phyloP scores from a whole-genome alignment of 2,329 filamentous ascomycete species.

The Penicillium expansum region DNA sequence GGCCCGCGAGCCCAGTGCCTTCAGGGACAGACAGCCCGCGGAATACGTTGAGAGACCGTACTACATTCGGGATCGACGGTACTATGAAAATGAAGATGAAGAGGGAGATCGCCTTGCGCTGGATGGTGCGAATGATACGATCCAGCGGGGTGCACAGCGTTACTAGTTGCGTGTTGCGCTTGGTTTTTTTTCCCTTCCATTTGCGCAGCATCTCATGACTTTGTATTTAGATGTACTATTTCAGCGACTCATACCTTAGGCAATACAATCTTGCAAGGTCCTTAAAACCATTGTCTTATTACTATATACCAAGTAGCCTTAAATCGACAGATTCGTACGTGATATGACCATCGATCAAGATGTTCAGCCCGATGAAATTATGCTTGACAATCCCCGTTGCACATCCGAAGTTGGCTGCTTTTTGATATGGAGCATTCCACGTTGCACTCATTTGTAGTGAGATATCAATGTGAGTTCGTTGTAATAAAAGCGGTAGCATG shows the following conservation, averaged over 20 bases:
- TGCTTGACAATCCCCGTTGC: background rate
- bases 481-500: too few relatives aligned
- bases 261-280: background rate
- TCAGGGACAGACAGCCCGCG: constrained; percentile 42
- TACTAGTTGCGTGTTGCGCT: constrained; percentile 20
- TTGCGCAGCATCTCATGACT: constrained; percentile 2
- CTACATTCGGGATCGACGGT: constrained; percentile 41
- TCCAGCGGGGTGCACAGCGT: constrained; percentile 34
- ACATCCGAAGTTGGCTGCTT: too few relatives aligned
- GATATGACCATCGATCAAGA: background rate
- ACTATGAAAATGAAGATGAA: constrained; percentile 37
- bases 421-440: too few relatives aligned
- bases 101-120: constrained; percentile 33
- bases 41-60: constrained; percentile 50
- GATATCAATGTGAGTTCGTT: background rate
- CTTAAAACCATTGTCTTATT: background rate
- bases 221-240: constrained; percentile 3
- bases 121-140: constrained; percentile 30
- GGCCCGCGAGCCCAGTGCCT: constrained; percentile 42
- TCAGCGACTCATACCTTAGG: background rate
- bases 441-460: too few relatives aligned
- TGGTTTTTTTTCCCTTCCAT: background rate
- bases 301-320: background rate
- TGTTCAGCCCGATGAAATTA: background rate
- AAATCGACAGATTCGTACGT: background rate